These are phyloP conservation scores for Jacaranda mimosifolia DNA, from an alignment of 257 asterid genomes.

Conservation along the genomic window DNA sequence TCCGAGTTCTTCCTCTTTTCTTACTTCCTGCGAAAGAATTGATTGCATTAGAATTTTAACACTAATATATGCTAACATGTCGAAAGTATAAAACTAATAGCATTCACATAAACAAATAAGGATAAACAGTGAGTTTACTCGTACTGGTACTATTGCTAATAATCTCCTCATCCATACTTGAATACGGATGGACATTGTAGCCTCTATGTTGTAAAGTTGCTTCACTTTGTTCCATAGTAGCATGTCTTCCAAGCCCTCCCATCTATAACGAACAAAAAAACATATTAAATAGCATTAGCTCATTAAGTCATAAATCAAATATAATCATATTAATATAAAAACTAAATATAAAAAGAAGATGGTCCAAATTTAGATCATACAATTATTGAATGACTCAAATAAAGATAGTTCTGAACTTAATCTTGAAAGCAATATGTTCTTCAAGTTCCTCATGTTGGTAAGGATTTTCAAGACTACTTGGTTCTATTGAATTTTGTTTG, in stretches of 20 bases:
- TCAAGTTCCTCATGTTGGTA: background rate
- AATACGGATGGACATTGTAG: background rate
- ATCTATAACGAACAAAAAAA: background rate
- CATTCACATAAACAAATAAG: too few species aligned
- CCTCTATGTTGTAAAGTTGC: background rate
- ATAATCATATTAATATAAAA: background rate
- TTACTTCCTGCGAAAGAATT: background rate
- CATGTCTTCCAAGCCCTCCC: background rate
- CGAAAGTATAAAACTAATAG: background rate
- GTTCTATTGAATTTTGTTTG: background rate
- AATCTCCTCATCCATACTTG: background rate
- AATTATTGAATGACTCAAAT: background rate
- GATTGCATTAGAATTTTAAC: background rate
- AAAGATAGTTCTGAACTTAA: background rate
- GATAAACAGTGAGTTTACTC: background rate
- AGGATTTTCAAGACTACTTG: background rate
- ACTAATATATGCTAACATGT: too few species aligned
- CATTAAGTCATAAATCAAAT: background rate
- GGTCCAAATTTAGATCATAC: background rate
- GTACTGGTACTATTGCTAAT: background rate
- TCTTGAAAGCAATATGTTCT: background rate
- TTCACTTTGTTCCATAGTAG: background rate
- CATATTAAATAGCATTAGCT: background rate
- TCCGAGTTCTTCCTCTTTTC: background rate
- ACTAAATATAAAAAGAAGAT: background rate